Evolutionary conservation across 2,329 filamentous ascomycete species (phyloP).

Genomic region (Spiromastix sp.): DNA sequence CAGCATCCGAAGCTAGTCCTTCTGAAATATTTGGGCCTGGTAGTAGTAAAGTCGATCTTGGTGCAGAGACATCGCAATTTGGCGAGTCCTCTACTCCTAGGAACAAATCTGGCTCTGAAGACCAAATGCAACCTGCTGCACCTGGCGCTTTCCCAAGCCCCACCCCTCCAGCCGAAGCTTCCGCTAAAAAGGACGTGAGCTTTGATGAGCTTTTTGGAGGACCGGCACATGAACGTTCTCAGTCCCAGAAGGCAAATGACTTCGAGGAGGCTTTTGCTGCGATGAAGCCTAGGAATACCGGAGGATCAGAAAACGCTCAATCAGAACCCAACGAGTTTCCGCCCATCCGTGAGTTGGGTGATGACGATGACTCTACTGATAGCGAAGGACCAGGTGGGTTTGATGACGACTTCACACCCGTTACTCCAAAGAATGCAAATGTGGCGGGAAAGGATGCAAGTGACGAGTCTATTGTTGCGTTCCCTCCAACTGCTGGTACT

Average conservation of each 20-base stretch:
- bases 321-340: conserved; percentile 64
- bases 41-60: too few species aligned
- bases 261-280: conserved; percentile 38
- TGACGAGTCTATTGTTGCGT: conserved; percentile 26
- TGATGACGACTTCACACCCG: conserved; percentile 80
- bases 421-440: conserved; percentile 31
- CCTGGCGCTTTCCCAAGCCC: conserved; percentile 39
- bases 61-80: conserved; percentile 11
- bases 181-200: conserved; percentile 25
- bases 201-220: conserved; percentile 38
- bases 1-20: not conserved
- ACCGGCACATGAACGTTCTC: conserved; percentile 32
- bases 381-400: conserved; percentile 59
- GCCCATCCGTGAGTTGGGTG: conserved; percentile 77
- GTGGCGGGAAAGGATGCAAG: conserved; percentile 21
- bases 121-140: not conserved
- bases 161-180: conserved; percentile 11
- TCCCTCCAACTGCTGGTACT: conserved; percentile 30
- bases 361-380: conserved; percentile 66
- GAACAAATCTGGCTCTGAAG: not conserved
- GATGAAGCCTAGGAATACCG: conserved; percentile 39
- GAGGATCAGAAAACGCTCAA: conserved; percentile 23
- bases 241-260: conserved; percentile 36
- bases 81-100: not conserved
- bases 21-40: too few species aligned